Percentiles rank a stretch among this genome's conserved stretches.
Evolutionary conservation across 371 early-diverging fungal species (phyloP).

Genomic region (Apophysomyces trapeziformis): DNA sequence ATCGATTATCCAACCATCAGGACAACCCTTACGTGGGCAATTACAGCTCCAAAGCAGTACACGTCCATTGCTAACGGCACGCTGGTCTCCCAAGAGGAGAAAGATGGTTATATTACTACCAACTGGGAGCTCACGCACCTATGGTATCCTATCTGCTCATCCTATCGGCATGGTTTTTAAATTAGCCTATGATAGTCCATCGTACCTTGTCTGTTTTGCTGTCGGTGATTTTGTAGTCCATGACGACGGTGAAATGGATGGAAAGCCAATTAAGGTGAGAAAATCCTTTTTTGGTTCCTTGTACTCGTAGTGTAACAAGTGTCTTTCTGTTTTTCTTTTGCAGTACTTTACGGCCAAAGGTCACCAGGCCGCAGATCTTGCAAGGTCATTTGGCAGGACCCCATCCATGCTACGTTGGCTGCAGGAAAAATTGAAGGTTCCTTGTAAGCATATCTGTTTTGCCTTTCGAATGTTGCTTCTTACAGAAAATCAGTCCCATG

Average conservation of each 20-base stretch:
- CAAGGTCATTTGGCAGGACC: constrained; percentile 48
- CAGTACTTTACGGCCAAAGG: constrained; percentile 55
- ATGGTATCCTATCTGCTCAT: constrained; percentile 24
- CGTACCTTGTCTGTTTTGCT: constrained; percentile 52
- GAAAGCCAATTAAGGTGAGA: constrained; percentile 46
- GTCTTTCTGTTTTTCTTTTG: neutral
- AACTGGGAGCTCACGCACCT: constrained; percentile 48
- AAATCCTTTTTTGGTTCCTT: neutral
- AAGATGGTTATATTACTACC: constrained; percentile 40
- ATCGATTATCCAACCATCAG: constrained; percentile 63
- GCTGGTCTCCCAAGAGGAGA: constrained; percentile 26
- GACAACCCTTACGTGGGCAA: constrained; percentile 49
- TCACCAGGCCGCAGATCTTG: constrained; percentile 36
- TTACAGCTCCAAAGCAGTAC: constrained; percentile 50
- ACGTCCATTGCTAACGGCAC: constrained; percentile 58
- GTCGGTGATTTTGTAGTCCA: constrained; percentile 57
- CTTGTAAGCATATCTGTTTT: constrained; percentile 23
- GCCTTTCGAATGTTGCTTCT: neutral
- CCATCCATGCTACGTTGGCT: constrained; percentile 60
- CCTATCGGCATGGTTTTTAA: neutral
- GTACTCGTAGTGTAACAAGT: neutral
- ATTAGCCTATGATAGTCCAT: constrained; percentile 32
- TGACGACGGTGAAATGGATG: constrained; percentile 53
- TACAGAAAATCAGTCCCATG: constrained; percentile 46
- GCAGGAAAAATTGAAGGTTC: constrained; percentile 45